These are phyloP conservation scores for Trametes pubescens DNA, from an alignment of 1,284 basidiomycete species.

Conservation along the genomic window DNA sequence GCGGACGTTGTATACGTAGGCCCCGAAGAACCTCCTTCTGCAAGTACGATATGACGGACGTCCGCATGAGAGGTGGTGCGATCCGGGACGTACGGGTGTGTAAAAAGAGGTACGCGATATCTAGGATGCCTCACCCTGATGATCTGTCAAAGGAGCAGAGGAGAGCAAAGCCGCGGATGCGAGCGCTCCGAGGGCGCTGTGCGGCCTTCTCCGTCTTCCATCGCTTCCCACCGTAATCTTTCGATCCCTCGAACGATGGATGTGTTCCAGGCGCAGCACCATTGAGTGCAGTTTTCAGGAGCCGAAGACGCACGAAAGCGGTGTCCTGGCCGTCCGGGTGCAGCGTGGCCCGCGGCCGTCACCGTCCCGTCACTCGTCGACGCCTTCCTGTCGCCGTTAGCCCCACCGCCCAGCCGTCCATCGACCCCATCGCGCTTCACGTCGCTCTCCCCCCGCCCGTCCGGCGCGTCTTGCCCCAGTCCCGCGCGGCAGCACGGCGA, in stretches of 20 bases:
- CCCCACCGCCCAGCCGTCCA: conserved; percentile 12
- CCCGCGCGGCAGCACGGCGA: conserved; percentile 13
- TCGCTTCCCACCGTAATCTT: conserved; percentile 6
- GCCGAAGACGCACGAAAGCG: conserved; percentile 5
- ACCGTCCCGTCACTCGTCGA: neutral
- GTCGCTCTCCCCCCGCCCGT: conserved; percentile 5
- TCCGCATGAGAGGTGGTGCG: neutral
- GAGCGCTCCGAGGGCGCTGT: neutral
- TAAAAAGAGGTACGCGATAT: neutral
- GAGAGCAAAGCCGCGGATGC: neutral
- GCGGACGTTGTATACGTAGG: too few species aligned
- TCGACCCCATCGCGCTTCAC: neutral
- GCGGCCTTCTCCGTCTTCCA: conserved; percentile 2
- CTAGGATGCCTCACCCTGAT: neutral
- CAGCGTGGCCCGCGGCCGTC: conserved; percentile 2
- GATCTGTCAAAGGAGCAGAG: neutral
- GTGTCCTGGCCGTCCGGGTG: conserved; percentile 9
- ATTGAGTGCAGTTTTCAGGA: neutral
- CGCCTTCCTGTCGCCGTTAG: conserved; percentile 14
- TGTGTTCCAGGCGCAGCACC: neutral
- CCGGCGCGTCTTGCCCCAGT: neutral
- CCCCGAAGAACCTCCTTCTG: neutral
- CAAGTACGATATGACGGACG: neutral
- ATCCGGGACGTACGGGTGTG: neutral
- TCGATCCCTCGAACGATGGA: neutral